phyloP scores from a whole-genome alignment of 306 rosid species.

The Ormosia emarginata region DNA sequence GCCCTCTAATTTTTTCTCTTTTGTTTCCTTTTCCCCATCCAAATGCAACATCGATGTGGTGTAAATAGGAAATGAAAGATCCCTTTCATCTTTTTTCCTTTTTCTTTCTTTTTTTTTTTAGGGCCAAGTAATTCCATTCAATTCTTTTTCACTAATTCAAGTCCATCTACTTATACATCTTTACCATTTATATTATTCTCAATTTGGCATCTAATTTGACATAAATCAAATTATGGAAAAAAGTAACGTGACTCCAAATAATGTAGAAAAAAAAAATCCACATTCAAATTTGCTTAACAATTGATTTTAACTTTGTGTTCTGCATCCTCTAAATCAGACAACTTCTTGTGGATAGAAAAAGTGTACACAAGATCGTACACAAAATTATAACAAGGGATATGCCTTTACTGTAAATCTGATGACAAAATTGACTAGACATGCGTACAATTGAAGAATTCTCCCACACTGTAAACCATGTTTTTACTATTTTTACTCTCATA shows the following conservation, averaged over 20 bases:
- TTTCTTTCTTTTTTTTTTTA: background rate
- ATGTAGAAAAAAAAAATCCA: background rate
- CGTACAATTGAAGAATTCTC: constrained; percentile 33
- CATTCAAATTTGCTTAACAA: background rate
- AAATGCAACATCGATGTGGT: background rate
- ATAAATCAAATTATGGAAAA: background rate
- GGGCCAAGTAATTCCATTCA: background rate
- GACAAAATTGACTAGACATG: constrained; percentile 30
- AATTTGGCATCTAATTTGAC: background rate
- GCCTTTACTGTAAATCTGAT: constrained; percentile 23
- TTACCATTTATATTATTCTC: background rate
- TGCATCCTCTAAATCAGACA: constrained; percentile 24
- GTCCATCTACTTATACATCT: background rate
- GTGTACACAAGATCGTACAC: constrained; percentile 25
- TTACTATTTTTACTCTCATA: constrained; percentile 24
- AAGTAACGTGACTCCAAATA: background rate
- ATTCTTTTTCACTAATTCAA: background rate
- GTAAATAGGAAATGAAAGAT: background rate
- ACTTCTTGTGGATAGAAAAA: constrained; percentile 13
- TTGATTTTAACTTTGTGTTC: background rate
- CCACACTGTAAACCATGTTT: background rate
- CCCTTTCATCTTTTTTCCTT: background rate
- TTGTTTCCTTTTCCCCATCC: background rate
- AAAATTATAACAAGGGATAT: constrained; percentile 15
- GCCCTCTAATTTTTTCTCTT: background rate